A percentile compares a stretch with the other conserved stretches of the same genome.
These are phyloP conservation scores for Leccinum variicolor DNA, from an alignment of 768 basidiomycete species.

Conservation along the genomic window DNA sequence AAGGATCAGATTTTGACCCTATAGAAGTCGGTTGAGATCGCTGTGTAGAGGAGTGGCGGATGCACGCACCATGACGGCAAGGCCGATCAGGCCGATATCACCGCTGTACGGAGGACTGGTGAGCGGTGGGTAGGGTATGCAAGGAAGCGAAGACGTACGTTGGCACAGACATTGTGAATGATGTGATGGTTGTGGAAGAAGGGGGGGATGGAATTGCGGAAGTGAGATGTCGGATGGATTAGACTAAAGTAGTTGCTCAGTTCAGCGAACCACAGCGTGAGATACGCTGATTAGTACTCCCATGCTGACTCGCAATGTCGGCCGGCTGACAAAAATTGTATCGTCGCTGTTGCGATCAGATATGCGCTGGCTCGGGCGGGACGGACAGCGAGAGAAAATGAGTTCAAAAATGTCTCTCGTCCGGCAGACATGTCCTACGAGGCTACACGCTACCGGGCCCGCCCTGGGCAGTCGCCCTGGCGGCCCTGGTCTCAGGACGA, in stretches of 20 bases:
- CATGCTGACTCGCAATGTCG: slow-evolving; percentile 8
- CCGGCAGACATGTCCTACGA: slow-evolving; percentile 1
- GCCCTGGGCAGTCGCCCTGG: not conserved
- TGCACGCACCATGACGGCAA: slow-evolving; percentile 92
- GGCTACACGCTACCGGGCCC: not conserved
- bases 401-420: slow-evolving; percentile 1
- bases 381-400: slow-evolving; percentile 9
- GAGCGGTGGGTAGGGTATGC: slow-evolving; percentile 10
- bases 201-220: slow-evolving; percentile 13
- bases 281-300: slow-evolving; percentile 15
- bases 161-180: slow-evolving; percentile 41
- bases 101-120: slow-evolving; percentile 50
- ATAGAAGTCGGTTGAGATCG: slow-evolving; percentile 7
- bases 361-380: not conserved
- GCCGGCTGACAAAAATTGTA: slow-evolving; percentile 1
- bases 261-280: slow-evolving; percentile 17
- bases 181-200: slow-evolving; percentile 33
- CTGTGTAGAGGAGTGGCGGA: slow-evolving; percentile 14
- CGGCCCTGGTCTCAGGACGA: not conserved
- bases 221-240: slow-evolving; percentile 29
- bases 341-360: not conserved
- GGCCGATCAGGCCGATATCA: slow-evolving; percentile 97
- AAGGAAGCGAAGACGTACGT: slow-evolving; percentile 40
- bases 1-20: slow-evolving; percentile 96
- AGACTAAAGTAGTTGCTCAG: slow-evolving; percentile 18